Percentiles rank a stretch among this genome's conserved stretches.
Conservation (phyloP, 78 protist genomes). For the Dictyostelium firmibasis region DNA sequence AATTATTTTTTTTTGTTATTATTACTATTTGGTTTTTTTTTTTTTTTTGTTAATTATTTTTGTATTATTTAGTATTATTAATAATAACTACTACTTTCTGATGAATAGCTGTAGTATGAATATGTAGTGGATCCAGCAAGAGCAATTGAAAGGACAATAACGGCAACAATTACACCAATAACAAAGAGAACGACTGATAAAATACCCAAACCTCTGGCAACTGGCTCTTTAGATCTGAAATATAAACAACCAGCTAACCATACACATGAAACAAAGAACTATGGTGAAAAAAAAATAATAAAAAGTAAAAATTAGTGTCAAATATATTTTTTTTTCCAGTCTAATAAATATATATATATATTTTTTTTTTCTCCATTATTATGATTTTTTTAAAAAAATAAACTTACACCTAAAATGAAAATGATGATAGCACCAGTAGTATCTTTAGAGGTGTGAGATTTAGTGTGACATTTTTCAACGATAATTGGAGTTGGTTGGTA, state of each 20-base stretch:
- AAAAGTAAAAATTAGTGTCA: not conserved
- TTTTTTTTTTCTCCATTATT: not conserved
- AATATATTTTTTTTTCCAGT: not conserved
- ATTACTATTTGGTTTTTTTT: not conserved
- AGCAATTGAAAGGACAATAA: constrained; percentile 5
- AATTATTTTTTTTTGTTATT: not conserved
- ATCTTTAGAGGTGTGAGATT: not conserved
- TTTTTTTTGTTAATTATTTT: not conserved
- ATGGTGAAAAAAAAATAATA: not conserved
- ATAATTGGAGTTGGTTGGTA: constrained; percentile 11
- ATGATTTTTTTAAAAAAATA: not conserved
- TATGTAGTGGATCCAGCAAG: not conserved
- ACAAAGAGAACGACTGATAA: constrained; percentile 11
- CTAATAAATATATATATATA: no score
- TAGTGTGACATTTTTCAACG: not conserved
- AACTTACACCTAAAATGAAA: constrained; percentile 1
- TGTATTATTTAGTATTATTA: not conserved
- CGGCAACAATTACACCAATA: constrained; percentile 17
- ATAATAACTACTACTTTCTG: not conserved
- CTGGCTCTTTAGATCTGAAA: not conserved
- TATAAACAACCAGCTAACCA: constrained; percentile 26
- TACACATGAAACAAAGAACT: constrained; percentile 11
- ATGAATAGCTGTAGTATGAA: not conserved
- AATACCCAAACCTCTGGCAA: constrained; percentile 20
- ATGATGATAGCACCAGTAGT: constrained; percentile 15